Conservation (phyloP, 163 green algal genomes). For the Chlorella variabilis region DNA sequence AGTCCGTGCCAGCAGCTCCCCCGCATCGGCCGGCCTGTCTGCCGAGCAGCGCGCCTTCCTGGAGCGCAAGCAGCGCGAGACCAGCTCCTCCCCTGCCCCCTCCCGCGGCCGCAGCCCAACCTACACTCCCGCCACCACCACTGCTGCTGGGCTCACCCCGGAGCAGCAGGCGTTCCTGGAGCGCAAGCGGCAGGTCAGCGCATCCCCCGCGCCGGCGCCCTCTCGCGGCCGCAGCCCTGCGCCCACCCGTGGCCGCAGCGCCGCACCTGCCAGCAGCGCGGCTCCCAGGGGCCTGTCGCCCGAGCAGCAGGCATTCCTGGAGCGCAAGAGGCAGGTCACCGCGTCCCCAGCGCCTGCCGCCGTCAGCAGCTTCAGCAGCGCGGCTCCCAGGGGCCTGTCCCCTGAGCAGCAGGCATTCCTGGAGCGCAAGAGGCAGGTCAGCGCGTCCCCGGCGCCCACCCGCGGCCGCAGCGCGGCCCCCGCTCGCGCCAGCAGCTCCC, state of each 20-base stretch:
- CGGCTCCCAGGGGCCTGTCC: conserved; percentile 4
- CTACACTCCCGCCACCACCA: background rate
- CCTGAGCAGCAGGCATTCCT: conserved; percentile 25
- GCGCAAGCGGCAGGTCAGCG: conserved; percentile 7
- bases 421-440: conserved; percentile 7
- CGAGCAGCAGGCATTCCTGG: conserved; percentile 25
- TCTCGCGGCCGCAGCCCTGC: background rate
- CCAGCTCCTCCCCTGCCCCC: background rate
- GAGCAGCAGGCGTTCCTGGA: conserved; percentile 10
- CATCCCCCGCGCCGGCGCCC: background rate
- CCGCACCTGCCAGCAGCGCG: background rate
- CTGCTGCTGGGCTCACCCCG: background rate
- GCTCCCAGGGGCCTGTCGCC: background rate
- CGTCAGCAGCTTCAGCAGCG: background rate
- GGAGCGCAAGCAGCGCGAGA: conserved; percentile 1
- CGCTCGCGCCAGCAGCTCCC: background rate
- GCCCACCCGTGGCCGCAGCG: background rate
- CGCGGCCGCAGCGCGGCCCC: background rate
- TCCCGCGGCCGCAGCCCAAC: too few species aligned
- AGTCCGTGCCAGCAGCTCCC: too few species aligned
- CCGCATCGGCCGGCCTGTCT: background rate
- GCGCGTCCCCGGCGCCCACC: background rate
- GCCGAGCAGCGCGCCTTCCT: conserved; percentile 7
- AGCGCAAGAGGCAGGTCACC: background rate
- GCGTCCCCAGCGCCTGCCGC: too few species aligned